Base-by-base conservation (phyloP, 768 basidiomycete genomes). In the Rickenella mellea region DNA sequence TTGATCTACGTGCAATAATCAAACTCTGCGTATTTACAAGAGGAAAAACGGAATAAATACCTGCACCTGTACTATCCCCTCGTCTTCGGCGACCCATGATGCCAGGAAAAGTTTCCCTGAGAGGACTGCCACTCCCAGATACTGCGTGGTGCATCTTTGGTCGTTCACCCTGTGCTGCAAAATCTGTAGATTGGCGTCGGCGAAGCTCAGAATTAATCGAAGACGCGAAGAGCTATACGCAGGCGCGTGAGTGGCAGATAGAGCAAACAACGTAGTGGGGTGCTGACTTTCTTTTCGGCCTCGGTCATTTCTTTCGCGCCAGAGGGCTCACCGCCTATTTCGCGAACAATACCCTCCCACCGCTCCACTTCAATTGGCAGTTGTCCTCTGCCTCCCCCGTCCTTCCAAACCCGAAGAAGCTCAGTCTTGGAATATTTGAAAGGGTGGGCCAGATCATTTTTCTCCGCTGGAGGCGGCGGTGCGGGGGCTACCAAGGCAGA, bases 401-500 rank as follows among this genome's bases (percentile, higher is more conserved):
- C 87, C 59, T 73, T 82, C 60, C 85, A 91, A 47, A 92, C 82
- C 64, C 75, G 70, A 41, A 91, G 70, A 65, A 92, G 68, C 40
- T 89, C 86, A 52, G 89, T 86, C 62, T 81, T 89, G 4, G 84
- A 77, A 64, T 90, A 92, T 54, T 80, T 72, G 67, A 90, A 88
- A n/a, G 87, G 87, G 54, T 80, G 79, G 37, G 68, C 63, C 27
- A 78, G 73, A 55, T 88, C 83, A 39, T 68, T 70, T 48, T 67
- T 71, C 49, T 79, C 82, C 38, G 63, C 64, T 26, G 68, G 61
- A 32, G 64, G 62, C 48, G 73, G 66, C 27, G 67, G 65, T 11
- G 70, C 67, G 19, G 71, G 67, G 32, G 78, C 78, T 41, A 80
- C 78, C 40, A 80, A 72, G 48, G 82, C 78, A 51, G 77, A 87